Evolutionary conservation across 345 rosid genomes (phyloP).

Genomic region (Euphorbia peplus): DNA sequence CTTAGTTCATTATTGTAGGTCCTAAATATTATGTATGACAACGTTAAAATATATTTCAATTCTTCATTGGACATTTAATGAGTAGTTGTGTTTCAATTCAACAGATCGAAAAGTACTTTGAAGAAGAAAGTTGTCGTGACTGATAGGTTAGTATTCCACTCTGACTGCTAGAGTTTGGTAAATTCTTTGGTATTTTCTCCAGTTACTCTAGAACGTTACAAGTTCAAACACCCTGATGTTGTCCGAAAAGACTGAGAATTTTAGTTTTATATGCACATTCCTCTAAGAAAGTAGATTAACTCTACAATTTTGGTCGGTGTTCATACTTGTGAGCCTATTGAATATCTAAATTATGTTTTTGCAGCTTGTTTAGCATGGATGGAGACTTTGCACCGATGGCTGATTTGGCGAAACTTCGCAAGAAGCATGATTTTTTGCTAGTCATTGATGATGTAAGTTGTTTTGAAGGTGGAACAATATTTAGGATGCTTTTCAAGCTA

Average conservation of each 20-base stretch:
- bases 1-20: conserved; percentile 66
- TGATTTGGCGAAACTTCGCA: conserved; percentile 70
- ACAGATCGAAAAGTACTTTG: conserved; percentile 67
- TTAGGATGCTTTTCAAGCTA: conserved; percentile 12
- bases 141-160: conserved; percentile 61
- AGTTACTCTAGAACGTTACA: background rate
- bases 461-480: conserved; percentile 9
- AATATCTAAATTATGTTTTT: conserved; percentile 1
- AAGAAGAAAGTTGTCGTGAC: conserved; percentile 89
- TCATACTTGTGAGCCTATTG: background rate
- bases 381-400: conserved; percentile 96
- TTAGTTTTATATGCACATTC: background rate
- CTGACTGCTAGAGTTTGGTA: conserved; percentile 11
- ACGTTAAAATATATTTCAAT: background rate
- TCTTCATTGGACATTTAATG: conserved; percentile 21
- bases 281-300: background rate
- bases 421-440: conserved; percentile 68
- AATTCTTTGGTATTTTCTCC: conserved; percentile 6
- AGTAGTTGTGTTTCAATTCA: conserved; percentile 19
- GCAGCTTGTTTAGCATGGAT: conserved; percentile 97
- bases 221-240: background rate
- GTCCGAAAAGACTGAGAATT: background rate
- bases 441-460: conserved; percentile 88
- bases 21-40: conserved; percentile 16
- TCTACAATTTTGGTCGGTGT: background rate